A percentile compares a stretch with the other conserved stretches of the same genome.
Conservation (phyloP, 768 basidiomycete genomes). For the Bullera alba region DNA sequence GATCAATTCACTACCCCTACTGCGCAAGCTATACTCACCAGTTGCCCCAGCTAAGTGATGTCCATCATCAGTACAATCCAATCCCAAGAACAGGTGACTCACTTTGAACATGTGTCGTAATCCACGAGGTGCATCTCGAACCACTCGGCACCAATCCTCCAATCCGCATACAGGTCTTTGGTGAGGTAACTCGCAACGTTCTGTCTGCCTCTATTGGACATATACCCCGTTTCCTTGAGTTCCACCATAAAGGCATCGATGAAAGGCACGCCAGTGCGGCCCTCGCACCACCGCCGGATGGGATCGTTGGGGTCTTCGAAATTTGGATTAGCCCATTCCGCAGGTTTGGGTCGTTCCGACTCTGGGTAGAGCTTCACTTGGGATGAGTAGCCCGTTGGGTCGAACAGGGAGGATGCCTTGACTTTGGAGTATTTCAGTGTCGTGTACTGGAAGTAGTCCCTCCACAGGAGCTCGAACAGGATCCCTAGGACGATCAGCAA, state of each 20-base stretch:
- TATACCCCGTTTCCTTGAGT: slow-evolving; percentile 46
- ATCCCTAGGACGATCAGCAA: slow-evolving; percentile 23
- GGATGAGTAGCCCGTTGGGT: slow-evolving; percentile 45
- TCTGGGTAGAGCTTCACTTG: slow-evolving; percentile 32
- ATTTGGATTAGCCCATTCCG: slow-evolving; percentile 32
- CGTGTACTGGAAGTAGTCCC: slow-evolving; percentile 49
- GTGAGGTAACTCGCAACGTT: slow-evolving; percentile 51
- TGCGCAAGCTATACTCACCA: slow-evolving; percentile 26
- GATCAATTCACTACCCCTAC: too few species aligned
- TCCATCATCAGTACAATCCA: slow-evolving; percentile 9
- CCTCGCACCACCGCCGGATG: slow-evolving; percentile 43
- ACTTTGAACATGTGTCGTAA: slow-evolving; percentile 61
- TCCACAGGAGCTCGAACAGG: slow-evolving; percentile 49
- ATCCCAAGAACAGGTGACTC: slow-evolving; percentile 20
- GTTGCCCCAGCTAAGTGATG: slow-evolving; percentile 39
- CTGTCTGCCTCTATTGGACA: slow-evolving; percentile 50
- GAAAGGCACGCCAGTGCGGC: slow-evolving; percentile 48
- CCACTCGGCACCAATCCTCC: slow-evolving; percentile 51
- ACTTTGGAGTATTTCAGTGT: slow-evolving; percentile 27
- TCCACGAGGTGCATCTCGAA: slow-evolving; percentile 49
- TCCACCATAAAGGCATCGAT: slow-evolving; percentile 49
- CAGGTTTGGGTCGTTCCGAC: slow-evolving; percentile 17
- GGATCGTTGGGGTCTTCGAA: slow-evolving; percentile 25
- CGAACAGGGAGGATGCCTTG: slow-evolving; percentile 43
- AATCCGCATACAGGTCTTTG: slow-evolving; percentile 49